These are phyloP conservation scores for Citrullus colocynthis DNA, from an alignment of 306 rosid species.

Conservation along the genomic window DNA sequence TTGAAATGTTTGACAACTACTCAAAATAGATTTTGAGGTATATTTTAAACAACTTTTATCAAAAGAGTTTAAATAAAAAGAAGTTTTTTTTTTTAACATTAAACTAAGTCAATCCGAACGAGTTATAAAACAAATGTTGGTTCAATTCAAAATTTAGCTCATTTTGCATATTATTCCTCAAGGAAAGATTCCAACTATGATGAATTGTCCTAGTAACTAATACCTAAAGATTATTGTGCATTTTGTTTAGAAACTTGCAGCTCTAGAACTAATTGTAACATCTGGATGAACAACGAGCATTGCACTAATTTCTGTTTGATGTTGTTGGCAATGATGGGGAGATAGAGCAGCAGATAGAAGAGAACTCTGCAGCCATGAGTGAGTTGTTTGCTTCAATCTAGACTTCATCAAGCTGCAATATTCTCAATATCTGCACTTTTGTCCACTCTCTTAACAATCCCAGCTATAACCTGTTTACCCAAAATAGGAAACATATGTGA, in stretches of 20 bases:
- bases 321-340: background rate
- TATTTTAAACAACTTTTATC: too few relatives aligned
- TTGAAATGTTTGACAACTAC: too few relatives aligned
- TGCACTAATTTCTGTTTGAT: background rate
- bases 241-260: background rate
- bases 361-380: background rate
- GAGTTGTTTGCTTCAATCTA: background rate
- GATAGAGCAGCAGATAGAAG: background rate
- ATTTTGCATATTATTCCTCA: background rate
- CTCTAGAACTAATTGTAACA: background rate
- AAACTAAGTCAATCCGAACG: too few relatives aligned
- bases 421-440: slow-evolving; percentile 69
- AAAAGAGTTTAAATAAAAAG: too few relatives aligned
- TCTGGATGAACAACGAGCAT: background rate
- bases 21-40: too few relatives aligned
- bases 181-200: background rate
- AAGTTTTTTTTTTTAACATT: too few relatives aligned
- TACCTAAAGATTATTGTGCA: background rate
- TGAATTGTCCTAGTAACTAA: background rate
- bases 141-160: background rate
- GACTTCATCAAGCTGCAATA: slow-evolving; percentile 43
- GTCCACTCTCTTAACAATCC: slow-evolving; percentile 80
- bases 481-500: background rate
- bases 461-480: slow-evolving; percentile 71
- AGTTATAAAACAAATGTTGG: background rate